A percentile compares a stretch with the other conserved stretches of the same genome.
These are phyloP conservation scores for Linum trigynum DNA, from an alignment of 345 rosid genomes.

Conservation along the genomic window DNA sequence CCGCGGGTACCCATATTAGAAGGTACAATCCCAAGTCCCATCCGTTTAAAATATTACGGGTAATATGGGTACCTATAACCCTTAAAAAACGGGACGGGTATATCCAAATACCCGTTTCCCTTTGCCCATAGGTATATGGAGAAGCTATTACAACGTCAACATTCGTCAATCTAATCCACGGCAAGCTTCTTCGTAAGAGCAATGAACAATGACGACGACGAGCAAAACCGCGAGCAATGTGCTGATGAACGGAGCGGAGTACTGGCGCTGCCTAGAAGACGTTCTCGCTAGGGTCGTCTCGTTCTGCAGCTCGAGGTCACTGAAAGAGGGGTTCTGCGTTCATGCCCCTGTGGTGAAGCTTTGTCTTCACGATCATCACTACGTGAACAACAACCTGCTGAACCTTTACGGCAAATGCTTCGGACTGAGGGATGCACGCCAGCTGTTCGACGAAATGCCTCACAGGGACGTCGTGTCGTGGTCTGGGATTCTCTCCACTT, in stretches of 20 bases:
- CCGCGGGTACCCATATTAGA: too few relatives aligned
- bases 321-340: constrained; percentile 38
- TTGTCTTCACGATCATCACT: constrained; percentile 32
- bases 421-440: constrained; percentile 31
- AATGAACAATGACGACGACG: constrained; percentile 16
- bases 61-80: too few relatives aligned
- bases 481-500: constrained; percentile 49
- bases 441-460: constrained; percentile 69
- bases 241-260: constrained; percentile 18
- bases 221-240: constrained; percentile 15
- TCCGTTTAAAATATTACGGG: too few relatives aligned
- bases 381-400: constrained; percentile 51
- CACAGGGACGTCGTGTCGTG: constrained; percentile 52
- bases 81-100: too few relatives aligned
- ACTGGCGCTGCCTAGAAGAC: constrained; percentile 25
- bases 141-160: too few relatives aligned
- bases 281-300: constrained; percentile 34
- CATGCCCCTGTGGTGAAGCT: constrained; percentile 49
- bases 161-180: too few relatives aligned
- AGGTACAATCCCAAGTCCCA: too few relatives aligned
- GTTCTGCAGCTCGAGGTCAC: constrained; percentile 40
- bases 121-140: too few relatives aligned
- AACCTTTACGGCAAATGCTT: constrained; percentile 39
- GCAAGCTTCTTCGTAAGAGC: too few relatives aligned
- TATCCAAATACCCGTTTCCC: too few relatives aligned